A percentile compares a stretch with the other conserved stretches of the same genome.
Conservation (phyloP, 2,329 filamentous ascomycete genomes). For the Apiospora aurea region DNA sequence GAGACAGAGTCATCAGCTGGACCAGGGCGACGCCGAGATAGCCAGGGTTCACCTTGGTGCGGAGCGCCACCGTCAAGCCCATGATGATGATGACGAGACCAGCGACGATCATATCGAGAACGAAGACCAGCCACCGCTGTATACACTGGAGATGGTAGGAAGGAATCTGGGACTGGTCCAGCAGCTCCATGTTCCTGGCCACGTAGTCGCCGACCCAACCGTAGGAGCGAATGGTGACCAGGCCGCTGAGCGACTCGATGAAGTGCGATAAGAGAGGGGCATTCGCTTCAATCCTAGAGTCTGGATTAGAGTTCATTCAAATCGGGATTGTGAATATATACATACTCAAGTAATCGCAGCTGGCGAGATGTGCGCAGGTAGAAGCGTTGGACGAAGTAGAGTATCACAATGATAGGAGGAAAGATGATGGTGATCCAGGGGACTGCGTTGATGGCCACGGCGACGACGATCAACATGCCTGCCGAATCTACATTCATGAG, state of each 20-base stretch:
- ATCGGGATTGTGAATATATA: not conserved
- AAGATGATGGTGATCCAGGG: conserved; percentile 23
- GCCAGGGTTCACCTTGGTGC: conserved; percentile 23
- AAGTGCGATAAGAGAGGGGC: conserved; percentile 22
- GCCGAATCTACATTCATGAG: conserved; percentile 13
- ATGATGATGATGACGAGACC: conserved; percentile 39
- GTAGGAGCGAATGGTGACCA: conserved; percentile 19
- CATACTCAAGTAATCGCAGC: conserved; percentile 23
- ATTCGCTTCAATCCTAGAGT: conserved; percentile 14
- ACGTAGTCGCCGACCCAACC: not conserved
- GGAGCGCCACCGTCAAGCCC: conserved; percentile 34
- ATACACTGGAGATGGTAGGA: conserved; percentile 42
- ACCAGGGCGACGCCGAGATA: conserved; percentile 28
- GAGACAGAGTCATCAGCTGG: conserved; percentile 26
- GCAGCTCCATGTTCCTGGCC: conserved; percentile 46
- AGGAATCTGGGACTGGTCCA: conserved; percentile 40
- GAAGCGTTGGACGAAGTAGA: conserved; percentile 28
- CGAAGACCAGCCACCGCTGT: conserved; percentile 43
- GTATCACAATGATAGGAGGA: not conserved
- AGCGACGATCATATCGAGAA: conserved; percentile 42
- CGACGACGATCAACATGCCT: conserved; percentile 20
- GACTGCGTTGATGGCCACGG: conserved; percentile 24
- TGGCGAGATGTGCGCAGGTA: conserved; percentile 28
- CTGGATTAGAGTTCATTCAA: not conserved
- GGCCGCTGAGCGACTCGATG: conserved; percentile 21